Evolutionary conservation across 371 early-diverging fungal species (phyloP), one percentile per base, ranked within the genome.

Genomic region (Cokeromyces recurvatus): DNA sequence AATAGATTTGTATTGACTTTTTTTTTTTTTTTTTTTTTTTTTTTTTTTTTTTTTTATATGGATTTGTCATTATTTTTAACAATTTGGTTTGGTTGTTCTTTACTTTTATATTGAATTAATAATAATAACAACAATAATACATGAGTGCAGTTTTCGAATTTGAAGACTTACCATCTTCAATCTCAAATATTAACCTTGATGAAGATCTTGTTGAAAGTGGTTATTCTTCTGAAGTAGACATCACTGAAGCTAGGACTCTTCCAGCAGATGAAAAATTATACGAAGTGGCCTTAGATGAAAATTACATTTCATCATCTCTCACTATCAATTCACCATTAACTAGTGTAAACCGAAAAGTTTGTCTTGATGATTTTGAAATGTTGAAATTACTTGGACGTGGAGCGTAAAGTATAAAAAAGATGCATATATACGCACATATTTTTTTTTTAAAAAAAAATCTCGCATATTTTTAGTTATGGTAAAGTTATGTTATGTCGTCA

Each of bases 381-480:
- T 72, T 97, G 46, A 87, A 90, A 62, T 85, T 97, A 17, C 89
- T 99, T 42, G 99, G 99, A 3, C 86, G 91, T 44, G 99, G 99
- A 54, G 66, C 66, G 66, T 64, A 59, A 53, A 27, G 11, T n/a
- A 41, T 17, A 8, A 38, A 20, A 17, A 7, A 38, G n/a, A n/a
- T n/a, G n/a, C n/a, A n/a, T n/a, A n/a, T n/a, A n/a, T n/a, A n/a
- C n/a, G n/a, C n/a, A n/a, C n/a, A n/a, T n/a, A n/a, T n/a, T n/a
- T n/a, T n/a, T n/a, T n/a, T n/a, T n/a, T n/a, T n/a, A n/a, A n/a
- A n/a, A n/a, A n/a, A n/a, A n/a, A n/a, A n/a, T n/a, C n/a, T n/a
- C n/a, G n/a, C n/a, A n/a, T n/a, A n/a, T n/a, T n/a, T 43, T 4
- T 46, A 71, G 71, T 8, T 71, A 67, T 55, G 72, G 72, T 24